phyloP scores from a whole-genome alignment of 202 grass and related monocot species.

The Elaeis oleifera region DNA sequence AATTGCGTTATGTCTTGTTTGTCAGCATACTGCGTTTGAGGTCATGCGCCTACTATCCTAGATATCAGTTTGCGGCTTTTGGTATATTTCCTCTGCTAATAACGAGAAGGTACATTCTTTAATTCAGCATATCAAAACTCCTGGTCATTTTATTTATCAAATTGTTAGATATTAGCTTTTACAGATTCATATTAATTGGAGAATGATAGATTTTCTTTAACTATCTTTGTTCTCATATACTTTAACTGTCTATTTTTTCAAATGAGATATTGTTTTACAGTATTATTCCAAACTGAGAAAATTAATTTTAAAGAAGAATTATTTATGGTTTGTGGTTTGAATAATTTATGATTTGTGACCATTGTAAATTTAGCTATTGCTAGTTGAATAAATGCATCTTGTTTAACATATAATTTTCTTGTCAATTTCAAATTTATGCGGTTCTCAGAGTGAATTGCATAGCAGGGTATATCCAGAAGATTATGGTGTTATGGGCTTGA shows the following conservation, averaged over 20 bases:
- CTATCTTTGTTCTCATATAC: not conserved
- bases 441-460: not conserved
- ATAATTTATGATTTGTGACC: no score
- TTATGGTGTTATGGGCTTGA: slow-evolving; percentile 62
- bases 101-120: slow-evolving; percentile 46
- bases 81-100: slow-evolving; percentile 68
- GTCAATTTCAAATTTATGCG: not conserved
- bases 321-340: no score
- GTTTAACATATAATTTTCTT: not conserved
- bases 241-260: no score
- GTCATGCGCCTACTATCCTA: slow-evolving; percentile 57
- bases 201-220: not conserved
- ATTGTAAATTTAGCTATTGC: no score
- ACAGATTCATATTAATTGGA: no score
- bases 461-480: slow-evolving; percentile 62
- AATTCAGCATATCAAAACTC: slow-evolving; percentile 1
- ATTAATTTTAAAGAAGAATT: no score
- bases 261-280: no score
- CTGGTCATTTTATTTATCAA: slow-evolving; percentile 3
- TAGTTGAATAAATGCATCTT: no score
- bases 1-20: slow-evolving; percentile 11
- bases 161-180: not conserved
- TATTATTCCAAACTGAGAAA: no score
- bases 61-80: slow-evolving; percentile 71
- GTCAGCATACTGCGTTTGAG: slow-evolving; percentile 59